These are phyloP conservation scores for Lentinus brumalis DNA, from an alignment of 768 basidiomycete species.

Conservation along the genomic window DNA sequence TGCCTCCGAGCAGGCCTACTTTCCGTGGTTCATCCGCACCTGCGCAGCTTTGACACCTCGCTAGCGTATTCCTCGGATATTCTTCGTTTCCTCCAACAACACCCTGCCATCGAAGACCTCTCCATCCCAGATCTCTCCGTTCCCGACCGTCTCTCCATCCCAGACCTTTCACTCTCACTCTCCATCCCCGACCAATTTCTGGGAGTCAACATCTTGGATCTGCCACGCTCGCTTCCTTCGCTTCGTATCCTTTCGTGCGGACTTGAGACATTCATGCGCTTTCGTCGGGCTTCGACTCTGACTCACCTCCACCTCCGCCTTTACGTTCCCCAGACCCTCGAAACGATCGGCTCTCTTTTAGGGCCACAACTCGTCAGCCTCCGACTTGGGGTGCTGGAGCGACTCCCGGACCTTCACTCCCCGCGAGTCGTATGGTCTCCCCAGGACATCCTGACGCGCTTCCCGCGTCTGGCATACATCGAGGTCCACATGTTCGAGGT, in stretches of 20 bases:
- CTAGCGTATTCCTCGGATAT: neutral
- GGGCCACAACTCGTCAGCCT: neutral
- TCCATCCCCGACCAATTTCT: too few relatives aligned
- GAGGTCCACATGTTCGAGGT: slow-evolving; percentile 1
- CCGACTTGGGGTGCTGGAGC: neutral
- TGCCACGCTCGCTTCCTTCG: neutral
- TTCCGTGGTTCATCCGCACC: neutral
- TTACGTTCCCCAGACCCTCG: neutral
- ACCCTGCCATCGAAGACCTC: neutral
- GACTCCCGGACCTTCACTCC: neutral
- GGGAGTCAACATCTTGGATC: neutral
- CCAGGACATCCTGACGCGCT: neutral
- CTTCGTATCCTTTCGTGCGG: neutral
- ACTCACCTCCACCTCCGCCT: neutral
- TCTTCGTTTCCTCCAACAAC: neutral
- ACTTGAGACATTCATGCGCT: neutral
- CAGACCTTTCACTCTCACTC: too few relatives aligned
- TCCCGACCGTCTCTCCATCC: too few relatives aligned
- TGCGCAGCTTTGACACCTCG: neutral
- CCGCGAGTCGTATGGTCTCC: neutral
- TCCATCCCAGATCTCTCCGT: too few relatives aligned
- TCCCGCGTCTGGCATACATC: neutral
- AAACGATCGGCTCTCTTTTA: neutral
- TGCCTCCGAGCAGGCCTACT: neutral
- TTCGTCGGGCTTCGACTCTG: neutral